phyloP scores from a whole-genome alignment of 2,329 filamentous ascomycete species.

The Colletotrichum magnum region DNA sequence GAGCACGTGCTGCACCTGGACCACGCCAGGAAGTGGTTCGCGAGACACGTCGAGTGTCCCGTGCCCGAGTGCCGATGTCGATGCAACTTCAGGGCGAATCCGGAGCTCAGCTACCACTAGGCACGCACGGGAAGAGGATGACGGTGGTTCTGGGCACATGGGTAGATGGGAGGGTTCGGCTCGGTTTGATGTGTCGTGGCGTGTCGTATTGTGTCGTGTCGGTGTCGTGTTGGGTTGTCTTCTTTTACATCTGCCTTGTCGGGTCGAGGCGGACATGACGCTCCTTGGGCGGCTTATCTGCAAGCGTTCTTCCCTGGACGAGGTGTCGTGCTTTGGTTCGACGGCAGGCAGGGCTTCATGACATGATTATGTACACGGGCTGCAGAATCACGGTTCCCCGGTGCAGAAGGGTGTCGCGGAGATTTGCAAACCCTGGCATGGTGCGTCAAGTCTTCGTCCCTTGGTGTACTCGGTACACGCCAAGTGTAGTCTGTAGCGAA shows the following conservation, averaged over 20 bases:
- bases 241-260: background rate
- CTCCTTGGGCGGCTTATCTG: constrained; percentile 22
- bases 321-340: constrained; percentile 11
- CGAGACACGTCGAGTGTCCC: constrained; percentile 75
- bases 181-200: no score
- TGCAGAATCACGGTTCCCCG: constrained; percentile 26
- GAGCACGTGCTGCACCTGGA: constrained; percentile 78
- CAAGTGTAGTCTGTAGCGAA: background rate
- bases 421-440: constrained; percentile 33
- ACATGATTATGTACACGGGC: constrained; percentile 32
- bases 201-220: no score
- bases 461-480: background rate
- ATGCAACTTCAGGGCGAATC: constrained; percentile 73
- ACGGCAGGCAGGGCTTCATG: constrained; percentile 26
- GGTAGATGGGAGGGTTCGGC: background rate
- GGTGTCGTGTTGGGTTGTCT: no score
- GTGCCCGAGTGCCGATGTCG: constrained; percentile 78
- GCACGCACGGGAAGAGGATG: background rate
- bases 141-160: background rate
- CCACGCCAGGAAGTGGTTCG: constrained; percentile 77
- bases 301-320: background rate
- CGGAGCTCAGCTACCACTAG: constrained; percentile 68
- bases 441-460: background rate
- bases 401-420: constrained; percentile 32
- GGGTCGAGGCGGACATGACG: constrained; percentile 1